Base-by-base conservation (phyloP, 768 basidiomycete species). In the Pisolithus tinctorius region DNA sequence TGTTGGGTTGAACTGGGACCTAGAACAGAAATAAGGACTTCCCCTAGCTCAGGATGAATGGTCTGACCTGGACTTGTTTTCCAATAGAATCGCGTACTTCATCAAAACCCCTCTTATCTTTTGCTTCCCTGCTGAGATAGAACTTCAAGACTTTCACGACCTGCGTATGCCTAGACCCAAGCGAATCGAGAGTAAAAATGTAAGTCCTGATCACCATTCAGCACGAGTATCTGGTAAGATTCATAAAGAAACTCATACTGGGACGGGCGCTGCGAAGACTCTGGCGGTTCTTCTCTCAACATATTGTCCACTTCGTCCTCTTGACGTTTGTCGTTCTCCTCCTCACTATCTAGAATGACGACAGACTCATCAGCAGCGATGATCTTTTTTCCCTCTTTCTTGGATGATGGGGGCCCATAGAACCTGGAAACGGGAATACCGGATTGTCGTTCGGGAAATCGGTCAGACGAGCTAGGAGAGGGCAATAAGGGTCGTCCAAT, bases 1-100 rank as follows among this genome's bases (percentile, higher is more conserved):
- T 89, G 63, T 98, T 97, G 14, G 82, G 81, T 63, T 99, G 96
- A 23, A 74, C 71, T 4, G 95, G 95, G 4, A 93, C 90, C 91
- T 95, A 57, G 4, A 39, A 16, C 8, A 5, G 26, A 17, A 36
- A 23, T 36, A 29, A 51, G 30, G 2, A 38, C 43, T n/a, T 43
- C 25, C 37, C 13, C 42, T 34, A 53, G 16, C 36, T 44, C 37
- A 26, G 38, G 38, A 46, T 4, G 17, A 27, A 29, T 54, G 2
- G 11, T 67, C 74, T 37, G 58, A 86, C 88, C 47, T 71, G 67
- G 23, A 78, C 84, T 55, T 71, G 67, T 58, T 75, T 77, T 34
- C 79, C 78, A 16, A 69, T 54, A 30, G 79, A 69, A 6, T 27
- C 45, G n/a, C 68, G 69, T 23, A 68, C 50, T 66, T 70, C 30